Conservation (phyloP, 352 stramenopile genomes). For the Detonula confervacea region DNA sequence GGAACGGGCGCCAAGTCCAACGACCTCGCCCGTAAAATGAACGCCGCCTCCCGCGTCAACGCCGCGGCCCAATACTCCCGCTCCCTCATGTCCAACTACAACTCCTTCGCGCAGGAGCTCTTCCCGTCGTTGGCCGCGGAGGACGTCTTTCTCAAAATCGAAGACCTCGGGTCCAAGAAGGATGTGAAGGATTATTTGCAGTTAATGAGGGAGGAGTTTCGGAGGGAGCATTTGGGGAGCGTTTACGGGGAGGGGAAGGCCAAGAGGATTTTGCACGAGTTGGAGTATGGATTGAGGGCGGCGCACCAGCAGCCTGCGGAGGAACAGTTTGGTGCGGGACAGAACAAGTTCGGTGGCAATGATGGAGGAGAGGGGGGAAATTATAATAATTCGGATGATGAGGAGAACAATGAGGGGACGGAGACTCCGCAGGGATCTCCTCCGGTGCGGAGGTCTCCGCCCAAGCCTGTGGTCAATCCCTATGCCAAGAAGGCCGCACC, state of each 20-base stretch:
- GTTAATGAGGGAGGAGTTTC: constrained; percentile 65
- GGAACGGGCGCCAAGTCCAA: constrained; percentile 20
- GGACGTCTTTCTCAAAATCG: constrained; percentile 63
- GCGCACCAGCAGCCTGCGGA: too few species aligned
- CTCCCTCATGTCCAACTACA: constrained; percentile 52
- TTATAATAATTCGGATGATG: constrained; percentile 16
- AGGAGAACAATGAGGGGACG: constrained; percentile 24
- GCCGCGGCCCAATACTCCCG: constrained; percentile 47
- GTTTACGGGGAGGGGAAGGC: constrained; percentile 62
- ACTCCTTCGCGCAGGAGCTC: constrained; percentile 47
- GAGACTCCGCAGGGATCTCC: constrained; percentile 1
- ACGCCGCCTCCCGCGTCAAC: constrained; percentile 28
- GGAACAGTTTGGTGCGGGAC: too few species aligned
- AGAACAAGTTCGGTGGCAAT: too few species aligned
- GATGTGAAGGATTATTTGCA: constrained; percentile 64
- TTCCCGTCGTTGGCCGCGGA: constrained; percentile 58
- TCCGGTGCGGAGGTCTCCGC: not conserved
- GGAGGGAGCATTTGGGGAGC: constrained; percentile 58
- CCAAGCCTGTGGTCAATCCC: constrained; percentile 28
- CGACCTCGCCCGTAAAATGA: constrained; percentile 36
- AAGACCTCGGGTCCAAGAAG: constrained; percentile 58
- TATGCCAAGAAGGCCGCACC: constrained; percentile 7
- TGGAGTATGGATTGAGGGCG: constrained; percentile 53
- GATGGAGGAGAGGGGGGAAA: too few species aligned
- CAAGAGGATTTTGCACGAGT: constrained; percentile 54